Percentiles rank a stretch among this genome's conserved stretches.
phyloP scores from a whole-genome alignment of 805 yeast species.

The Pichia pseudocactophila region DNA sequence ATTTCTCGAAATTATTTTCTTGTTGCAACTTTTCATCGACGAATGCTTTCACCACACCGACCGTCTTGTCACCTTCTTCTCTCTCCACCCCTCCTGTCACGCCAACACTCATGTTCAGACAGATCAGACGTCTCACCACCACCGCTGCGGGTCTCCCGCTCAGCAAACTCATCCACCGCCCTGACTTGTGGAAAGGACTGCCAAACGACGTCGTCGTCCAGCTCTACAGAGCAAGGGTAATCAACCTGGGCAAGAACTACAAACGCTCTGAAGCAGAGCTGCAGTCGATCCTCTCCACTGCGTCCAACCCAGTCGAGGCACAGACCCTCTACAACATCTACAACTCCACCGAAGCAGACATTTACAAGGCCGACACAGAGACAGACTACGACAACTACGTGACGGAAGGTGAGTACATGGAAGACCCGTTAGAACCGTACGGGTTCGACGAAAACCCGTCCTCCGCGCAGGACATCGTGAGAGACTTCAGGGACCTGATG shows the following conservation, averaged over 20 bases:
- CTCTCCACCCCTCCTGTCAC: background rate
- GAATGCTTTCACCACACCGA: too few relatives aligned
- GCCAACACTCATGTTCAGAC: background rate
- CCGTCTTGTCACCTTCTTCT: background rate
- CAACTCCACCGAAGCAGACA: conserved; percentile 39
- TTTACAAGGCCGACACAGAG: conserved; percentile 31
- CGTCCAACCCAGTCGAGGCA: conserved; percentile 21
- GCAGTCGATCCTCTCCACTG: conserved; percentile 44
- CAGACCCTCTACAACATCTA: conserved; percentile 22
- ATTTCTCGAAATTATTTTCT: too few relatives aligned
- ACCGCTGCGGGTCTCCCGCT: conserved; percentile 4
- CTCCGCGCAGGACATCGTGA: conserved; percentile 60
- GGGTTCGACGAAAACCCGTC: conserved; percentile 60
- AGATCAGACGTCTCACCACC: conserved; percentile 1
- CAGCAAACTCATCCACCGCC: conserved; percentile 37
- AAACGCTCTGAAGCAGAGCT: conserved; percentile 44
- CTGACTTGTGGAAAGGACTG: conserved; percentile 62
- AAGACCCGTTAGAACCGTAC: conserved; percentile 30
- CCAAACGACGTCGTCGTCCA: conserved; percentile 55
- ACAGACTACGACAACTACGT: conserved; percentile 35
- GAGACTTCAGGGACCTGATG: conserved; percentile 66
- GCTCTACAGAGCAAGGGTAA: conserved; percentile 50
- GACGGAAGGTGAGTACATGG: conserved; percentile 25
- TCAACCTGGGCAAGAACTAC: conserved; percentile 42
- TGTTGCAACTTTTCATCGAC: too few relatives aligned